Base-by-base conservation (phyloP, 371 early-diverging fungal species). In the Mortierella sp. region DNA sequence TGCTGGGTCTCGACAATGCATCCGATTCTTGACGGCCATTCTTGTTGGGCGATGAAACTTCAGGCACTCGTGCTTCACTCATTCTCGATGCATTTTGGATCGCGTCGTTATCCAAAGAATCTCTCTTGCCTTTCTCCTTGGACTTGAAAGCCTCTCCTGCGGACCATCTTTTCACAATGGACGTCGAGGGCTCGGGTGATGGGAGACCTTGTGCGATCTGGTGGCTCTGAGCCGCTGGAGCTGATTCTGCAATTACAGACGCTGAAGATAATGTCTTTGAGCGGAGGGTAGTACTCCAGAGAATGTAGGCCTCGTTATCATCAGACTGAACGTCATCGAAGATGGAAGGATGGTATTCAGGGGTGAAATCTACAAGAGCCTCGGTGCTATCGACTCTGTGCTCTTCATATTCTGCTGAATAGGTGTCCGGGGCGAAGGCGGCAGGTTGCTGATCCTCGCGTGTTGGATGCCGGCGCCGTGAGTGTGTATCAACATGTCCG, bases 291-390 rank as follows among this genome's bases (percentile, higher is more conserved):
- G 67, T 49, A 21, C 85, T 83, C 88, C 88, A 87, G 39, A 87
- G 58, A 56, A 86, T 86, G 34, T 86, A 80, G 24, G 80, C 70
- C 19, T 83, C 80, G 63, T 83, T 81, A 15, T 81, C 81, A 41
- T 86, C 88, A 1, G 85, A 81, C 54, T 79, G 71, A 6, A 88
- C 61, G 14, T 79, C 49, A 60, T 88, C 88, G 68, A 86, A 88
- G 44, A 88, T 57, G 6, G 70, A 59, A 0, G 84, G 79, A 11
- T 85, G 80, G 53, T 83, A 82, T 9, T 82, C 83, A 0, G 68
- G 64, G 21, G 59, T 30, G 7, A 31, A 17, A 14, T 21, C 31
- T 30, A 31, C 30, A n/a, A 12, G 34, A 3, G 14, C 12, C 19
- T 62, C 17, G 30, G 17, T 23, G 19, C 30, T 30, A 12, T 58